Evolutionary conservation across 2,329 filamentous ascomycete species (phyloP).

Genomic region (Phyllosticta citribraziliensis): DNA sequence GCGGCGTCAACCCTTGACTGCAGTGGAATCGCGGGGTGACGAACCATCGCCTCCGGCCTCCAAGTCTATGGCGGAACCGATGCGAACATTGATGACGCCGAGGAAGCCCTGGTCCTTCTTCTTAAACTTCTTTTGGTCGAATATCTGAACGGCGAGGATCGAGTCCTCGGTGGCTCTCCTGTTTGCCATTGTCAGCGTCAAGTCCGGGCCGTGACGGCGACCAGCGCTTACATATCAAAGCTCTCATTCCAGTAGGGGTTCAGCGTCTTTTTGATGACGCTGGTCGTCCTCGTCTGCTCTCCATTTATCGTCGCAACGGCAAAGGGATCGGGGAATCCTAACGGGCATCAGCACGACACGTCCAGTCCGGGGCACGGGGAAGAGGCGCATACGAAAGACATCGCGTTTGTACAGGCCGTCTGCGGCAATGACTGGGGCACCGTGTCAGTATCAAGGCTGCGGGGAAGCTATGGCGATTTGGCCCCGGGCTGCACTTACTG

Average conservation of each 20-base stretch:
- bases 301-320: constrained; percentile 94
- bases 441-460: constrained; percentile 18
- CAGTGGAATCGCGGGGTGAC: constrained; percentile 20
- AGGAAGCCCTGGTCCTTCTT: constrained; percentile 99
- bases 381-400: constrained; percentile 75
- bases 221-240: constrained; percentile 79
- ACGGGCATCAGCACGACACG: constrained; percentile 20
- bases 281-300: constrained; percentile 97
- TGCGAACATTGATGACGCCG: constrained; percentile 92
- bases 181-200: constrained; percentile 18
- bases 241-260: constrained; percentile 99
- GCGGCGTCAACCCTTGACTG: background rate
- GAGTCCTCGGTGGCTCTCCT: constrained; percentile 90
- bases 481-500: constrained; percentile 49
- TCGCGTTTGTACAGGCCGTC: constrained; percentile 98
- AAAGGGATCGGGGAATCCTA: constrained; percentile 96
- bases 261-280: constrained; percentile 91
- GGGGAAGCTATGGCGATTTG: constrained; percentile 5
- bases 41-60: constrained; percentile 83
- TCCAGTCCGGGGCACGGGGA: constrained; percentile 4
- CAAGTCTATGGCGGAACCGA: constrained; percentile 89
- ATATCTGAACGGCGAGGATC: constrained; percentile 95
- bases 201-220: constrained; percentile 11
- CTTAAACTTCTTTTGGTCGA: constrained; percentile 99
- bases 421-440: constrained; percentile 76